These are phyloP conservation scores for Mortierella sp. DNA, from an alignment of 371 early-diverging fungal species.

Conservation along the genomic window DNA sequence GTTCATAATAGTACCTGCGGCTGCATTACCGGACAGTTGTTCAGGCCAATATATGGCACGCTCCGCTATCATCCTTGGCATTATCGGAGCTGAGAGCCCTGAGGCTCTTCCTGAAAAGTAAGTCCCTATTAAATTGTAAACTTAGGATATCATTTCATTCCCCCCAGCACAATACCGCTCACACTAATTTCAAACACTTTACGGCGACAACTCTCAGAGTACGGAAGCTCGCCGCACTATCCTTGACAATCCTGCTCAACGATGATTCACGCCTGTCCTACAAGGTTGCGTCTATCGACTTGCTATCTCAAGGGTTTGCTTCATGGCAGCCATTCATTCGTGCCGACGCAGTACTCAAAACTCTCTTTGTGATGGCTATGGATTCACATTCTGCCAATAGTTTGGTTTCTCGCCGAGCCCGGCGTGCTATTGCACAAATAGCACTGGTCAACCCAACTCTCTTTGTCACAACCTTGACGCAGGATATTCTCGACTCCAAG, in stretches of 20 bases:
- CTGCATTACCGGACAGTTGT: constrained; percentile 61
- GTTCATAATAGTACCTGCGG: constrained; percentile 69
- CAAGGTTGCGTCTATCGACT: constrained; percentile 80
- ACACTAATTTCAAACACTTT: neutral
- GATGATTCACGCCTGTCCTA: constrained; percentile 73
- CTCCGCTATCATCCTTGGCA: constrained; percentile 81
- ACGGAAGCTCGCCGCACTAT: constrained; percentile 69
- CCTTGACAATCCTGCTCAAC: constrained; percentile 68
- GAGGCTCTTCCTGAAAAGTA: constrained; percentile 65
- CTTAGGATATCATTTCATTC: neutral
- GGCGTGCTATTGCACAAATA: constrained; percentile 83
- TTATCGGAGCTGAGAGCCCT: constrained; percentile 77
- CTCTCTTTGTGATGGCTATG: constrained; percentile 72
- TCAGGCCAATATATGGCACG: constrained; percentile 78
- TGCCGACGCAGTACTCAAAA: constrained; percentile 77
- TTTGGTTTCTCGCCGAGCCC: constrained; percentile 69
- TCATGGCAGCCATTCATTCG: constrained; percentile 84
- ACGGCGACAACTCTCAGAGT: constrained; percentile 41
- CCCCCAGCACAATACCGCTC: neutral
- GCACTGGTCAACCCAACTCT: constrained; percentile 76
- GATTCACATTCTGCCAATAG: constrained; percentile 58
- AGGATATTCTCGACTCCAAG: constrained; percentile 83
- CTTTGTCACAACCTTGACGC: constrained; percentile 81
- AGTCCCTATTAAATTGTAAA: neutral
- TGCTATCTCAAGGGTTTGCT: constrained; percentile 83